phyloP scores from a whole-genome alignment of 2,329 filamentous ascomycete genomes.

The Aspergillus neoniger region DNA sequence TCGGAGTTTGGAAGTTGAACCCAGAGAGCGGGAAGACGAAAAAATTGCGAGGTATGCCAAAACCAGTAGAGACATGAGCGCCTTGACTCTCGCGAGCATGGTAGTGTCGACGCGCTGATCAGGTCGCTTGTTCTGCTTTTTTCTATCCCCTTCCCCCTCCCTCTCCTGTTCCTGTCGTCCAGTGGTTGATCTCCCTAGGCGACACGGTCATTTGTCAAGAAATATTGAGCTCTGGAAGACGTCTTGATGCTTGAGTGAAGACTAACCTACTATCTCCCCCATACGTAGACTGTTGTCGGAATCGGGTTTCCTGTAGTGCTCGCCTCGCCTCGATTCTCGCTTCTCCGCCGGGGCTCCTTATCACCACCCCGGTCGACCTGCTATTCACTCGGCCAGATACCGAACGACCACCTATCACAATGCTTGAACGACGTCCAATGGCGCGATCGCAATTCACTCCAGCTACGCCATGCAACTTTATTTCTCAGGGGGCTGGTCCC shows the following conservation, averaged over 20 bases:
- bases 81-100: conserved; percentile 36
- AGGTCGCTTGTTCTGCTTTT: conserved; percentile 14
- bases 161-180: conserved; percentile 7
- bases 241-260: conserved; percentile 25
- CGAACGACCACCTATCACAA: conserved; percentile 1
- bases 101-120: conserved; percentile 36
- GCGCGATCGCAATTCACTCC: neutral
- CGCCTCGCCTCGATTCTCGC: conserved; percentile 3
- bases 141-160: conserved; percentile 14
- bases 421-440: neutral
- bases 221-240: conserved; percentile 15
- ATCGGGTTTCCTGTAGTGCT: conserved; percentile 49
- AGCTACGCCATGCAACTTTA: conserved; percentile 7
- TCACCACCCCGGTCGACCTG: conserved; percentile 15
- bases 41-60: conserved; percentile 91
- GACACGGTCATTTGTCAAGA: conserved; percentile 32
- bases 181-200: conserved; percentile 24
- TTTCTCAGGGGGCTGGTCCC: neutral
- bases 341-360: conserved; percentile 11
- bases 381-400: conserved; percentile 9
- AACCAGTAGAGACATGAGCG: conserved; percentile 36
- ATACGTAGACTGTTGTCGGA: conserved; percentile 50
- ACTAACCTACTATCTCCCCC: conserved; percentile 36
- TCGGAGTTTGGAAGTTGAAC: conserved; percentile 89
- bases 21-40: conserved; percentile 94